These are phyloP conservation scores for Phaffia tasmanica DNA, from an alignment of 768 basidiomycete genomes.

Conservation along the genomic window DNA sequence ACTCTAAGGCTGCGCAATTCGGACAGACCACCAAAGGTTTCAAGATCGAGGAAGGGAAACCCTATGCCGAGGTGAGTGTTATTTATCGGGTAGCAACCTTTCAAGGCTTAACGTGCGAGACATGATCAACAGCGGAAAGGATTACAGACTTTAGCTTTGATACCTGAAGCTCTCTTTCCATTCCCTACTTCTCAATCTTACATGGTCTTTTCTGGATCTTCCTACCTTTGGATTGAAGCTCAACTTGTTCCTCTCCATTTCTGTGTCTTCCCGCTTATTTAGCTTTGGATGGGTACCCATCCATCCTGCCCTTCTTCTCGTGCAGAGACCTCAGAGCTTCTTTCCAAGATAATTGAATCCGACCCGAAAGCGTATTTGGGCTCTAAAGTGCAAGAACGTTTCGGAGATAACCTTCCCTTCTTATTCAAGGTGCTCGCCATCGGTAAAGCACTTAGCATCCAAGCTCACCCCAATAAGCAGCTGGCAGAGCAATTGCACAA, in stretches of 20 bases:
- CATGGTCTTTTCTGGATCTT: no score
- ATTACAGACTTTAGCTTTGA: background rate
- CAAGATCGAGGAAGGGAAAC: conserved; percentile 54
- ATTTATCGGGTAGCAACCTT: background rate
- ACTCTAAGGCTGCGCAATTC: conserved; percentile 78
- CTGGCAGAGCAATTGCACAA: conserved; percentile 61
- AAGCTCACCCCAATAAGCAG: conserved; percentile 79
- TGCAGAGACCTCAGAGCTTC: conserved; percentile 41
- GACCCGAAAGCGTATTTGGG: conserved; percentile 62
- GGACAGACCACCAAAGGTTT: conserved; percentile 56
- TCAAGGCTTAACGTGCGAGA: background rate
- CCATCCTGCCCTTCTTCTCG: conserved; percentile 56
- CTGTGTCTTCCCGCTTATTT: conserved; percentile 7
- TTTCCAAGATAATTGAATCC: conserved; percentile 51
- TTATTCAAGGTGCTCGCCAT: conserved; percentile 87
- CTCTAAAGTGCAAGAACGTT: conserved; percentile 40
- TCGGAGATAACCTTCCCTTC: conserved; percentile 70
- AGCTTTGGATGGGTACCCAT: conserved; percentile 99
- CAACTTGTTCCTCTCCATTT: background rate
- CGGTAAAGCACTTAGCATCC: conserved; percentile 77
- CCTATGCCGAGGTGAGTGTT: conserved; percentile 78
- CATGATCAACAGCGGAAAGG: background rate
- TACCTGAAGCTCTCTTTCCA: background rate
- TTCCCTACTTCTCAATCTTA: background rate
- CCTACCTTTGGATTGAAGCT: no score